Base-by-base conservation (phyloP, 2,329 filamentous ascomycete species). In the Aspergillus phoenicis region DNA sequence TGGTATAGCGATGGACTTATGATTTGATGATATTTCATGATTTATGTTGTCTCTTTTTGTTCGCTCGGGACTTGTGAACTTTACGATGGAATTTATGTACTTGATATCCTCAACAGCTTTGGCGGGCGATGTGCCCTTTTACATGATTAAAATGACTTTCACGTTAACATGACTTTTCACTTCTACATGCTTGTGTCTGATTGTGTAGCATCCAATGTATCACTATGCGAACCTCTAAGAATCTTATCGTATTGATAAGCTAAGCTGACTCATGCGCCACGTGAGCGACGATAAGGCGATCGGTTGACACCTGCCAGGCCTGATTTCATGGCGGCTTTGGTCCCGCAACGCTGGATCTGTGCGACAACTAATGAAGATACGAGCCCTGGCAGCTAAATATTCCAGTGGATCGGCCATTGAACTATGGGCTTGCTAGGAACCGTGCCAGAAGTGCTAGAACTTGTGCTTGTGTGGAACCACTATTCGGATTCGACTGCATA, bases 1-100 rank as follows among this genome's bases (percentile, higher is more conserved):
- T 58, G 48, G 57, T 55, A 64, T 59, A 36, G 10, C 56, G 57
- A 63, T 41, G 57, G 22, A 20, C 11, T 48, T 13, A 52, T 52
- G 38, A 38, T n/a, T 54, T n/a, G 47, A 26, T 41, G 20, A n/a
- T 41, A n/a, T 58, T 52, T 17, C 24, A 33, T 48, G 20, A 24
- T 28, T 48, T 26, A 47, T 11, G 8, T 20, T 39, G 26, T 26
- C 26, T 47, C 3, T 22, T 8, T 11, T 53, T 26, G 28, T 10
- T 39, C 15, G 2, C 5, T 20, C 17, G 45, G 45, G 22, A 49
- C 8, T 30, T 49, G 22, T 45, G 41, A 45, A 6, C 41, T 10
- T 45, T 45, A 45, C 13, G 41, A 45, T 24, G 17, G 41, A 6
- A 17, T 45, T 45, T 43, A 20, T 43, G 39, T 30, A 26, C 13